Evolutionary conservation across 2,329 filamentous ascomycete genomes (phyloP).

Genomic region (Botrytis deweyae): DNA sequence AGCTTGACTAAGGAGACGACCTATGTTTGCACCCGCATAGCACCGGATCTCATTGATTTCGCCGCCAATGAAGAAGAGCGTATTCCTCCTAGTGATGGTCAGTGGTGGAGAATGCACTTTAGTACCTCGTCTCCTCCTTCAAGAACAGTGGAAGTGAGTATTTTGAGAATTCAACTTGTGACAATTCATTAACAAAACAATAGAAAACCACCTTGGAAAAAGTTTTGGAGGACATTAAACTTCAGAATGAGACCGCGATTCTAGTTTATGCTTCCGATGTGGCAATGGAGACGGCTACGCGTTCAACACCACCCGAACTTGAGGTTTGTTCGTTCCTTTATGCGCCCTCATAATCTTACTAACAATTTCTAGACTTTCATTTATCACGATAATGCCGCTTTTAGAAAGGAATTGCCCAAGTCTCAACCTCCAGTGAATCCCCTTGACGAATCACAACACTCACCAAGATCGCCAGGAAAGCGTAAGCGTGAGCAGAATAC

Average conservation of each 20-base stretch:
- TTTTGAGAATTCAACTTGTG: not conserved
- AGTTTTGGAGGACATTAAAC: slow-evolving; percentile 48
- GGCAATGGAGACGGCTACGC: slow-evolving; percentile 42
- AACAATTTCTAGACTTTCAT: slow-evolving; percentile 46
- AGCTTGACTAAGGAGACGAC: slow-evolving; percentile 48
- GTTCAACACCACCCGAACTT: slow-evolving; percentile 42
- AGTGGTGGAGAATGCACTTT: slow-evolving; percentile 58
- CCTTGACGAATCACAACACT: slow-evolving; percentile 12
- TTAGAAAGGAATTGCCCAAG: slow-evolving; percentile 49
- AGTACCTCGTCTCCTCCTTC: slow-evolving; percentile 43
- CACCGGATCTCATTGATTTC: slow-evolving; percentile 46
- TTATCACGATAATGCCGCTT: slow-evolving; percentile 52
- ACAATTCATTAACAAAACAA: slow-evolving; percentile 11
- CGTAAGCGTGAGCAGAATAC: slow-evolving; percentile 33
- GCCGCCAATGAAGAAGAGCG: slow-evolving; percentile 39
- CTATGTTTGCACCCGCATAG: slow-evolving; percentile 50
- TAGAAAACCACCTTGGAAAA: slow-evolving; percentile 51
- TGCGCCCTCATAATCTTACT: slow-evolving; percentile 13
- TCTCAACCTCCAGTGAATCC: not conserved
- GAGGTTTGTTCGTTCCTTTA: slow-evolving; percentile 37
- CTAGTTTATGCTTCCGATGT: slow-evolving; percentile 55
- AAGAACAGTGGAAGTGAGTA: slow-evolving; percentile 50
- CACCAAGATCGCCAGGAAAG: slow-evolving; percentile 31
- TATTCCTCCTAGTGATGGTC: slow-evolving; percentile 41
- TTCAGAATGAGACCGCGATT: slow-evolving; percentile 49